A percentile compares a stretch with the other conserved stretches of the same genome.
These are phyloP conservation scores for Neoboletus magnificus DNA, from an alignment of 768 basidiomycete genomes.

Conservation along the genomic window DNA sequence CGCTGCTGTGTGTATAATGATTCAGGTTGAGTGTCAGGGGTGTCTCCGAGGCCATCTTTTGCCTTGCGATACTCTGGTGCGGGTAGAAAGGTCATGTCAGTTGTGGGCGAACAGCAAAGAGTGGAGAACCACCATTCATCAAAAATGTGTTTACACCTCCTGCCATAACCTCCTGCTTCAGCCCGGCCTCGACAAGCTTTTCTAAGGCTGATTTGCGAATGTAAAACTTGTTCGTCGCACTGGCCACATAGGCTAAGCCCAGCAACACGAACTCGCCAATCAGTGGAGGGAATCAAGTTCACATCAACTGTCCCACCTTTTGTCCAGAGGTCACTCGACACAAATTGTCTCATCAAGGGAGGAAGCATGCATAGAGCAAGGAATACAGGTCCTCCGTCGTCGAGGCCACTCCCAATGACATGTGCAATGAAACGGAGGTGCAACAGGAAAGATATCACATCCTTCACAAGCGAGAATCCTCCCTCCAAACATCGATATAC, in stretches of 20 bases:
- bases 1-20: constrained; percentile 3
- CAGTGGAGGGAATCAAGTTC: background rate
- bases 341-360: background rate
- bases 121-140: constrained; percentile 8
- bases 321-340: constrained; percentile 15
- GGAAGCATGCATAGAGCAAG: constrained; percentile 21
- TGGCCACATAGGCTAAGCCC: constrained; percentile 17
- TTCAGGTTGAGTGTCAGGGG: constrained; percentile 11
- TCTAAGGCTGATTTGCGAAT: constrained; percentile 21
- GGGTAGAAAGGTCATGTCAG: background rate
- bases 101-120: background rate
- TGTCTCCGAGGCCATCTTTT: constrained; percentile 17
- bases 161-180: constrained; percentile 20
- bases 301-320: constrained; percentile 11
- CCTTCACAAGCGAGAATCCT: constrained; percentile 7
- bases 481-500: constrained; percentile 13
- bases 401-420: constrained; percentile 15
- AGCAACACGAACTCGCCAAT: background rate
- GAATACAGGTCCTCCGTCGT: constrained; percentile 20
- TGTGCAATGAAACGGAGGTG: constrained; percentile 21
- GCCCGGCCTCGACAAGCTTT: background rate
- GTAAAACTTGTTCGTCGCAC: constrained; percentile 15
- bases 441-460: constrained; percentile 17
- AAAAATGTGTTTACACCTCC: background rate
- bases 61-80: constrained; percentile 21